These are phyloP conservation scores for Spiraea crenata DNA, from an alignment of 331 rosid genomes.

Conservation along the genomic window DNA sequence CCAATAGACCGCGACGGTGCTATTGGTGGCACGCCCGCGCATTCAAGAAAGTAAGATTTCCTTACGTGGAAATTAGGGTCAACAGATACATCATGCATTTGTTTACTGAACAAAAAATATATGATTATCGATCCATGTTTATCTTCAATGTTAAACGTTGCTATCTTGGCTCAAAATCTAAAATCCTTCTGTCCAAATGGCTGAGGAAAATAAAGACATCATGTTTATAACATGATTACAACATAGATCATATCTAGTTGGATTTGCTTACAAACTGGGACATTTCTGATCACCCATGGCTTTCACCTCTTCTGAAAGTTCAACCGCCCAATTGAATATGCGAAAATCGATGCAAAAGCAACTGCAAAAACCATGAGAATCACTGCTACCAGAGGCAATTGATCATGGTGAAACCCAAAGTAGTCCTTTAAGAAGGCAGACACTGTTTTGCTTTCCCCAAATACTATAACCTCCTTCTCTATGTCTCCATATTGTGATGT, in stretches of 20 bases:
- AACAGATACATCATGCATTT: neutral
- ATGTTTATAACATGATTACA: neutral
- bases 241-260: neutral
- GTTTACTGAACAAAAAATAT: neutral
- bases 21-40: no score
- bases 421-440: constrained; percentile 28
- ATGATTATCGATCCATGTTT: neutral
- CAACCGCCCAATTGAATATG: constrained; percentile 18
- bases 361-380: constrained; percentile 28
- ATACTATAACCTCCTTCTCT: constrained; percentile 20
- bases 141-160: no score
- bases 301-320: constrained; percentile 33
- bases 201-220: neutral
- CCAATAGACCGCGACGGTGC: no score
- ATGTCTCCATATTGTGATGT: constrained; percentile 49
- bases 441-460: constrained; percentile 30
- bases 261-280: neutral
- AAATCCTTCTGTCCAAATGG: neutral
- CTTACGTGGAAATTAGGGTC: no score
- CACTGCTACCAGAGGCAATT: constrained; percentile 26
- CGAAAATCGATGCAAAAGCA: constrained; percentile 24
- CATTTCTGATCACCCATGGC: neutral
- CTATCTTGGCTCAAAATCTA: neutral
- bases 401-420: constrained; percentile 32
- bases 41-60: no score